Evolutionary conservation across 169 alveolate species (phyloP).

Genomic region (Plasmodium cynomolgi): DNA sequence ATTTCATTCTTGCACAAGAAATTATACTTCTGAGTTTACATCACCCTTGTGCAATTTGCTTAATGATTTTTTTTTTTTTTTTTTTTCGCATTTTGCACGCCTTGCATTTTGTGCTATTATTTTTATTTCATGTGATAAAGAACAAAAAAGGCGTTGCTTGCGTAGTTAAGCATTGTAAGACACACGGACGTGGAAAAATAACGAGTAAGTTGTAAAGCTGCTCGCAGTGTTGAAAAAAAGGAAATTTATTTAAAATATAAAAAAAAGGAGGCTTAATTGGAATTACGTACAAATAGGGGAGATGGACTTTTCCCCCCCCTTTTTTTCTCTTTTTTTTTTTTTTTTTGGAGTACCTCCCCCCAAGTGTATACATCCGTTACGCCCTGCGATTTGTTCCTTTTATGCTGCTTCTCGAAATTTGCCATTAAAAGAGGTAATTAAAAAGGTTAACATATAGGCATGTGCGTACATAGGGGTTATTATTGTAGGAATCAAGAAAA

Average conservation of each 20-base stretch:
- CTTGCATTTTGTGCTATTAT: background rate
- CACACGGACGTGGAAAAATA: conserved; percentile 4
- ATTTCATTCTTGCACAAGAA: conserved; percentile 74
- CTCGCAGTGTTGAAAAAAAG: background rate
- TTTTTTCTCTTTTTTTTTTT: too few relatives aligned
- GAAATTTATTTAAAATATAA: background rate
- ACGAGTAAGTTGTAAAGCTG: conserved; percentile 2
- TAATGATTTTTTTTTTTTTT: conserved; percentile 22
- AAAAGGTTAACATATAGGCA: background rate
- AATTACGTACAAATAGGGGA: background rate
- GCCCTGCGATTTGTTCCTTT: background rate
- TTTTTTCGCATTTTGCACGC: background rate
- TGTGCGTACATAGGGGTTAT: background rate
- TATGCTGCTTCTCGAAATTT: background rate
- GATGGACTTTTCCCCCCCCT: background rate
- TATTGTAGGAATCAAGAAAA: conserved; percentile 16
- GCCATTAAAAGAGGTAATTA: background rate
- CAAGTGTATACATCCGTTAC: background rate
- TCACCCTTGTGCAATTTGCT: background rate
- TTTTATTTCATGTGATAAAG: conserved; percentile 2
- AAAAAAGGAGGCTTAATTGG: background rate
- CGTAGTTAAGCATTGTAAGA: conserved; percentile 9
- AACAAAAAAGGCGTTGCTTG: background rate
- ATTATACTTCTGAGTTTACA: conserved; percentile 35
- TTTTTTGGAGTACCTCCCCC: background rate